A percentile compares a stretch with the other conserved stretches of the same genome.
Evolutionary conservation across 257 asterid species (phyloP).

Genomic region (Solanum virginianum): DNA sequence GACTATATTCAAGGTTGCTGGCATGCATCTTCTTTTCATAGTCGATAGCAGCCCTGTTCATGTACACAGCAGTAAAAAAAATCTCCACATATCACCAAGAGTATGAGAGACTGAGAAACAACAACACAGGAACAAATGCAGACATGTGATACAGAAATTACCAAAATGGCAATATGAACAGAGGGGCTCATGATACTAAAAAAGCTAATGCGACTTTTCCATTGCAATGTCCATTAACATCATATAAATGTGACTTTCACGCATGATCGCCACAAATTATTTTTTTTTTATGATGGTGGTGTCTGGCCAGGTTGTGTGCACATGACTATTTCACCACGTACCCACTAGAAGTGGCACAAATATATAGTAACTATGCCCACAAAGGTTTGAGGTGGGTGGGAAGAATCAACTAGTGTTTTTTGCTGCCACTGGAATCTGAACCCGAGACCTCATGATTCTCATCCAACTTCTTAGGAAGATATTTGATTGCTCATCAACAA

Average conservation of each 20-base stretch:
- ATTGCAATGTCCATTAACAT: background rate
- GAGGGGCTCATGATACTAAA: background rate
- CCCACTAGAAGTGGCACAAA: background rate
- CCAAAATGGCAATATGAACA: background rate
- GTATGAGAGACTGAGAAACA: background rate
- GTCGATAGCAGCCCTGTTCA: constrained; percentile 65
- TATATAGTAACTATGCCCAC: background rate
- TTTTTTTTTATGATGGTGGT: background rate
- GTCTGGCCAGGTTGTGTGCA: background rate
- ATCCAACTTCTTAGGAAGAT: background rate
- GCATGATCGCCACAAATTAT: background rate
- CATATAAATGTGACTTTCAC: background rate
- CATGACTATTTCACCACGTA: background rate
- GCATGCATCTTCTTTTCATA: constrained; percentile 53
- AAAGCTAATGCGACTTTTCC: background rate
- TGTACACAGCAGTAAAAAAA: constrained; percentile 7
- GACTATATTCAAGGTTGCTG: constrained; percentile 36
- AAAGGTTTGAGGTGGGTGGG: background rate
- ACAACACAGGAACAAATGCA: background rate
- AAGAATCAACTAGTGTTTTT: background rate
- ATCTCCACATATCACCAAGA: background rate
- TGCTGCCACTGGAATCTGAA: background rate
- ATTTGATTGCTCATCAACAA: background rate
- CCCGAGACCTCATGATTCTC: background rate
- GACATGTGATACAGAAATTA: background rate